Conservation (phyloP, 2,329 filamentous ascomycete species). For the Phaeosphaeriaceae sp. region DNA sequence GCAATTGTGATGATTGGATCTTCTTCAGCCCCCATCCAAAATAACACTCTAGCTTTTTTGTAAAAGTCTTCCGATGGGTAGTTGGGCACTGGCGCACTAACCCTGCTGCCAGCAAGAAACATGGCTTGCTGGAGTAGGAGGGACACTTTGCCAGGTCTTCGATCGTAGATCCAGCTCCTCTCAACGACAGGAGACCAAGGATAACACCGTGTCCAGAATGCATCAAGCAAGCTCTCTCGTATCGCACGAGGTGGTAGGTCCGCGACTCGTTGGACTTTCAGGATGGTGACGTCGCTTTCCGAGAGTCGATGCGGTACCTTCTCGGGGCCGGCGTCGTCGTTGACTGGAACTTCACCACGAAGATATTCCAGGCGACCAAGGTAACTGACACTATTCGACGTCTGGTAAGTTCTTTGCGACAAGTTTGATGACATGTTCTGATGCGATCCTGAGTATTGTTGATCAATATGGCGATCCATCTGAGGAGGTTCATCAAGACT, state of each 20-base stretch:
- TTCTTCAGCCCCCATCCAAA: slow-evolving; percentile 45
- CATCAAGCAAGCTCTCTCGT: slow-evolving; percentile 48
- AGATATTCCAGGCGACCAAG: slow-evolving; percentile 43
- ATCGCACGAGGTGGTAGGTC: slow-evolving; percentile 40
- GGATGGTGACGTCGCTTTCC: slow-evolving; percentile 36
- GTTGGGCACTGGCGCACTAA: slow-evolving; percentile 44
- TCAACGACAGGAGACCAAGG: slow-evolving; percentile 54
- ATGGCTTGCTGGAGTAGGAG: slow-evolving; percentile 48
- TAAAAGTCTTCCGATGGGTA: slow-evolving; percentile 45
- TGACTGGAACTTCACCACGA: slow-evolving; percentile 41
- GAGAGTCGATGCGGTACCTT: slow-evolving; percentile 38
- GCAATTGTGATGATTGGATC: slow-evolving; percentile 51
- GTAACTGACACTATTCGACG: slow-evolving; percentile 38
- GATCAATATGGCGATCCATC: slow-evolving; percentile 23
- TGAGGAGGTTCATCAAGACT: slow-evolving; percentile 29
- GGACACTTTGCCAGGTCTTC: slow-evolving; percentile 33
- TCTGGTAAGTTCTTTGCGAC: slow-evolving; percentile 18
- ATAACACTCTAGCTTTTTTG: slow-evolving; percentile 40
- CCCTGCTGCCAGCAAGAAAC: slow-evolving; percentile 52
- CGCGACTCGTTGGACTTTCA: slow-evolving; percentile 36
- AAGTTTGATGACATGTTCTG: slow-evolving; percentile 20
- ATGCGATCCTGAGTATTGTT: slow-evolving; percentile 22
- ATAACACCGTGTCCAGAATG: slow-evolving; percentile 50
- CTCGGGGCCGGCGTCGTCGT: slow-evolving; percentile 39
- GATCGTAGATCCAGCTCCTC: slow-evolving; percentile 48